These are phyloP conservation scores for Nitzschia putrida DNA, from an alignment of 108 stramenopile genomes.

Conservation along the genomic window DNA sequence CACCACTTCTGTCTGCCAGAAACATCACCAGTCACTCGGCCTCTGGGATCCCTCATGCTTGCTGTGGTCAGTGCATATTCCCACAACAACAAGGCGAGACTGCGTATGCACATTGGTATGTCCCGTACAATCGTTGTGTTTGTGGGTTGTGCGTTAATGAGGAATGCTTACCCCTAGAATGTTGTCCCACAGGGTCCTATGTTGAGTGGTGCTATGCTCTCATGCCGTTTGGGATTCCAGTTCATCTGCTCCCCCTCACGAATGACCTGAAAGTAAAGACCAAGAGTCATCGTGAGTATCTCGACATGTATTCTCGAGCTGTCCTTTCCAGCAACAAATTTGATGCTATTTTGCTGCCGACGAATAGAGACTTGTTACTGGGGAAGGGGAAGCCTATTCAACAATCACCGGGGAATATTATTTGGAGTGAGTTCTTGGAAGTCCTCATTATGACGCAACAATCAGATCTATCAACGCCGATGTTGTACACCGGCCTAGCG, in stretches of 20 bases:
- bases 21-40: too few relatives aligned
- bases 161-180: too few relatives aligned
- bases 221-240: conserved; percentile 29
- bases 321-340: neutral
- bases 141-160: too few relatives aligned
- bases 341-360: neutral
- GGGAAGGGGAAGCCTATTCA: conserved; percentile 32
- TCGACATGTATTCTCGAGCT: neutral
- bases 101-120: too few relatives aligned
- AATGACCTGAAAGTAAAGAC: conserved; percentile 15
- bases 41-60: too few relatives aligned
- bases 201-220: conserved; percentile 22
- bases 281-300: conserved; percentile 14
- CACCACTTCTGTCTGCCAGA: too few relatives aligned
- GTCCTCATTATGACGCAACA: too few relatives aligned
- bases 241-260: conserved; percentile 13
- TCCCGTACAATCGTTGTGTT: too few relatives aligned
- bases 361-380: conserved; percentile 24
- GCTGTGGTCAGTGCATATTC: too few relatives aligned
- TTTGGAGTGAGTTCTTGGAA: too few relatives aligned
- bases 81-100: too few relatives aligned
- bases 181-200: conserved; percentile 5
- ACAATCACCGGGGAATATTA: conserved; percentile 24
- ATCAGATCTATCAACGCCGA: neutral
- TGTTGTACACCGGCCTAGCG: too few relatives aligned